Evolutionary conservation across 148 eudicot genomes (phyloP), one percentile per base, ranked within the genome.

Genomic region (Beta vulgaris): DNA sequence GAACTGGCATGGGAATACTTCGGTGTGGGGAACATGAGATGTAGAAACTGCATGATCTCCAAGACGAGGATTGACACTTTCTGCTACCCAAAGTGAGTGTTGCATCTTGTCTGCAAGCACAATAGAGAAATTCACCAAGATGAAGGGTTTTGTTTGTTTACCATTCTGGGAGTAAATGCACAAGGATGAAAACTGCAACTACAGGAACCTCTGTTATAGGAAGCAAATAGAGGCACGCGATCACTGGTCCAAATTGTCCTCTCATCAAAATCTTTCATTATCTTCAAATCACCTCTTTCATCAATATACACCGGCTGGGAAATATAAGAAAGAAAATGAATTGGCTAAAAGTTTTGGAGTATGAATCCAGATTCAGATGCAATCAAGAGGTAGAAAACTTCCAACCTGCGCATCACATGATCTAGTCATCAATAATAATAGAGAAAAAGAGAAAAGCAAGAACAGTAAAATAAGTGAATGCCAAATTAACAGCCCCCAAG

Each of bases 171-270:
- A 66, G 19, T 15, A 58, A n/a, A 34, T 32, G 49, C 53, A 19
- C 14, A 32, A 7, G 19, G 28, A 28, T 14, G 13, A 19, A 58
- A 62, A 65, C 14, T 15, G 64, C 34, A 57, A 60, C 25, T 10
- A 55, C 74, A 73, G 39, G 77, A 80, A 92, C 99, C 99, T 91
- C 88, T 91, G 66, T 83, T 89, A 77, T 85, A 88, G 55, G 99
- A 88, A 40, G 91, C 99, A 93, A 96, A 88, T 55, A 96, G 78
- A 67, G 99, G 97, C 62, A 96, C 66, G 69, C 71, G 77, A 51
- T 89, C 88, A 76, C 98, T 87, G 55, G 98, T 96, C 99, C 99
- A 96, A 71, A 96, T 92, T 36, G 94, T 96, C 83, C 84, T 83
- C 80, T 96, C 99, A 77, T 91, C 99, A 71, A 91, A 91, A 78